These are phyloP conservation scores for Ottelia alismoides DNA, from an alignment of 106 monocot genomes.

Conservation along the genomic window DNA sequence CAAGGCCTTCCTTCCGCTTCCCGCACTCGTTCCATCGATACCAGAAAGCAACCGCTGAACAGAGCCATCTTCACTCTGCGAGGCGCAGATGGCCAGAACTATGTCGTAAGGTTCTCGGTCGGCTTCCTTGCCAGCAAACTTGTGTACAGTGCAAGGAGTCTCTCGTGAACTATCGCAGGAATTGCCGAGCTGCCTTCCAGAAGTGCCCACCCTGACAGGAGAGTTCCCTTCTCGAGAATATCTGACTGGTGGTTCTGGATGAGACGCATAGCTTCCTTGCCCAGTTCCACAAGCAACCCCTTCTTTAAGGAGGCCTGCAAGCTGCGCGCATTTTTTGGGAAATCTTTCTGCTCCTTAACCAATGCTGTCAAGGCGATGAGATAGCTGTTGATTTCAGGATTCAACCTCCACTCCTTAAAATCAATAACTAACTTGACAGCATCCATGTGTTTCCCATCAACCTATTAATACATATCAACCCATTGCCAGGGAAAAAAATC, in stretches of 20 bases:
- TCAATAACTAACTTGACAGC: conserved; percentile 82
- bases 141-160: conserved; percentile 80
- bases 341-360: conserved; percentile 93
- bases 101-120: conserved; percentile 58
- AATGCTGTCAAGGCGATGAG: conserved; percentile 78
- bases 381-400: conserved; percentile 81
- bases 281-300: conserved; percentile 29
- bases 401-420: conserved; percentile 51
- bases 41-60: conserved; percentile 59
- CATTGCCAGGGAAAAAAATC: too few relatives aligned
- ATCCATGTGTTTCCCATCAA: conserved; percentile 60
- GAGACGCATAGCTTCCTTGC: conserved; percentile 17
- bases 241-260: conserved; percentile 59
- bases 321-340: conserved; percentile 66
- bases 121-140: conserved; percentile 59
- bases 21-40: conserved; percentile 26
- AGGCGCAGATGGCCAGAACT: conserved; percentile 84
- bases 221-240: conserved; percentile 33
- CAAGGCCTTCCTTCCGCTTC: conserved; percentile 45
- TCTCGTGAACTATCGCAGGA: conserved; percentile 55
- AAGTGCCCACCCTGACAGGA: conserved; percentile 67
- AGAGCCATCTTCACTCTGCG: conserved; percentile 66
- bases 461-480: too few relatives aligned
- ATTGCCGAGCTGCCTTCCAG: conserved; percentile 35
- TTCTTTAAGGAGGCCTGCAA: conserved; percentile 39